These are phyloP conservation scores for Fusarium neocosmosporiellum DNA, from an alignment of 2,329 filamentous ascomycete genomes.

Conservation along the genomic window DNA sequence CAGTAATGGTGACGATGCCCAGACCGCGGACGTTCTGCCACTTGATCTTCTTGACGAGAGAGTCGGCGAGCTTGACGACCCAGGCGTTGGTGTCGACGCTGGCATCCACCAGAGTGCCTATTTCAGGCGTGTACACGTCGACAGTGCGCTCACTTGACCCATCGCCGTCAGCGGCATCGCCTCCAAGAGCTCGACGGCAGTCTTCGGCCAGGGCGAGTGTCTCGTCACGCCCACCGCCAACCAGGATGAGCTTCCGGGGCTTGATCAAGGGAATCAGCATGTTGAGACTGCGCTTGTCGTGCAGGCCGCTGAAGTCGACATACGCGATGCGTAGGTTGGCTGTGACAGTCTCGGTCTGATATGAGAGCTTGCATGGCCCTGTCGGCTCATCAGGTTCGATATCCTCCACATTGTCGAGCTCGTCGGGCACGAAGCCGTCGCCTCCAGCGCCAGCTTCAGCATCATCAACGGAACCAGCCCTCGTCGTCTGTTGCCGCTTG, in stretches of 20 bases:
- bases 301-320: slow-evolving; percentile 91
- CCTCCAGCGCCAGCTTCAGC: slow-evolving; percentile 51
- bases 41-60: slow-evolving; percentile 85
- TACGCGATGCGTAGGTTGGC: slow-evolving; percentile 83
- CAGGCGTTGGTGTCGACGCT: slow-evolving; percentile 98
- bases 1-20: slow-evolving; percentile 92
- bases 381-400: slow-evolving; percentile 60
- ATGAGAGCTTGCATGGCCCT: slow-evolving; percentile 81
- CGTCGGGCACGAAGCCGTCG: slow-evolving; percentile 60
- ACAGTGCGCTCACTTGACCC: slow-evolving; percentile 59
- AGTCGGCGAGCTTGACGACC: slow-evolving; percentile 89
- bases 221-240: slow-evolving; percentile 83
- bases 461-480: slow-evolving; percentile 58
- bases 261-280: slow-evolving; percentile 96
- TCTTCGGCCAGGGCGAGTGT: slow-evolving; percentile 82
- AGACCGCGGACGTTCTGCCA: slow-evolving; percentile 95
- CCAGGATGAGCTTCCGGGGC: slow-evolving; percentile 93
- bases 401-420: slow-evolving; percentile 69
- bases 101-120: slow-evolving; percentile 83
- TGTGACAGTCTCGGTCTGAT: slow-evolving; percentile 70
- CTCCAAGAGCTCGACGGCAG: slow-evolving; percentile 73
- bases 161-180: slow-evolving; percentile 9
- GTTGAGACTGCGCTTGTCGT: slow-evolving; percentile 92
- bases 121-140: slow-evolving; percentile 83
- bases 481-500: slow-evolving; percentile 68